phyloP scores from a whole-genome alignment of 306 rosid genomes.

The Dalbergia oliveri region DNA sequence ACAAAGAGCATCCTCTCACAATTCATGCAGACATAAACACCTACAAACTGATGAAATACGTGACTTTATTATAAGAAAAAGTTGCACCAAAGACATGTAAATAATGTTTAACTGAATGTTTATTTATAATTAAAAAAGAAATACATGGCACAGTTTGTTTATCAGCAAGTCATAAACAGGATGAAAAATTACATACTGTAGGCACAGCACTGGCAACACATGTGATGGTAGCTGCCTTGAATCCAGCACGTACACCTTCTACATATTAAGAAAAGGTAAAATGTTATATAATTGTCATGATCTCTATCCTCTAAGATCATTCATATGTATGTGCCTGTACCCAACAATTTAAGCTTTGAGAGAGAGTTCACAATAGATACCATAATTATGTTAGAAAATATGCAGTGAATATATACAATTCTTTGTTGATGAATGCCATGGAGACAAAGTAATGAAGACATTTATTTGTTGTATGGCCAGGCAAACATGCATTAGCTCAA shows the following conservation, averaged over 20 bases:
- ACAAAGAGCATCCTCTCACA: constrained; percentile 7
- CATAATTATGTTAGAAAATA: constrained; percentile 10
- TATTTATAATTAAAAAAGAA: constrained; percentile 11
- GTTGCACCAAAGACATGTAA: not conserved
- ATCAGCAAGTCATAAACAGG: not conserved
- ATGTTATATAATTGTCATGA: not conserved
- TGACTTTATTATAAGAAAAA: constrained; percentile 18
- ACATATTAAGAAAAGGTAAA: constrained; percentile 52
- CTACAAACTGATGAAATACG: not conserved
- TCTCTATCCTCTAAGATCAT: not conserved
- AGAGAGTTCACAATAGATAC: not conserved
- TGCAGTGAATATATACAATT: not conserved
- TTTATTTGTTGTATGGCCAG: constrained; percentile 14
- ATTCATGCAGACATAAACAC: constrained; percentile 26
- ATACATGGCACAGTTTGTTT: not conserved
- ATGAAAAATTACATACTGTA: constrained; percentile 62
- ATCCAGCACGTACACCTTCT: constrained; percentile 88
- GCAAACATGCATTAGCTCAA: constrained; percentile 10
- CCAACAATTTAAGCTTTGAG: no score
- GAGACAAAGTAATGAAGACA: not conserved
- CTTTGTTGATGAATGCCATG: constrained; percentile 7
- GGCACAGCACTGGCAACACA: constrained; percentile 72
- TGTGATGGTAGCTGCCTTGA: constrained; percentile 73
- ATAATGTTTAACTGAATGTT: constrained; percentile 9
- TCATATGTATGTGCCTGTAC: no score